Percentiles rank a stretch among this genome's conserved stretches.
phyloP scores from a whole-genome alignment of 1,139 yeast species.

The Kurtzmaniella quercitrusa region DNA sequence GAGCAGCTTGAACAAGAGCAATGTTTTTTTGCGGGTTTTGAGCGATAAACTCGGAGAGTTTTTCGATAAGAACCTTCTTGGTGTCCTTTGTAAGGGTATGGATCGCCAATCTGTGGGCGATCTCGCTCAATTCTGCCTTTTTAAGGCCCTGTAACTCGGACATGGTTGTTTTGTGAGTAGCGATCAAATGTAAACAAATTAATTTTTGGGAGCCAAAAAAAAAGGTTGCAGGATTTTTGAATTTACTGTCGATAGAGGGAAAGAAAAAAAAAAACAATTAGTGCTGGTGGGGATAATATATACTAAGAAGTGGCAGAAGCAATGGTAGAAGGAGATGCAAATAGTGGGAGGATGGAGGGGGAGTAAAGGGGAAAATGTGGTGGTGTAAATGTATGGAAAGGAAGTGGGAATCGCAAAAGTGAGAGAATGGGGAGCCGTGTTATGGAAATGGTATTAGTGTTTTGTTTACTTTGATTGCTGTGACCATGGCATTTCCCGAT shows the following conservation, averaged over 20 bases:
- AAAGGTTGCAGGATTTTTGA: not conserved
- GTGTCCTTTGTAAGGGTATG: constrained; percentile 36
- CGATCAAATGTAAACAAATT: constrained; percentile 4
- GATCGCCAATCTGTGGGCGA: constrained; percentile 33
- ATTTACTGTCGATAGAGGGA: not conserved
- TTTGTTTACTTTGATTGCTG: too few relatives aligned
- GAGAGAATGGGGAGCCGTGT: not conserved
- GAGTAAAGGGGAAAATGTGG: not conserved
- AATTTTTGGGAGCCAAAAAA: not conserved
- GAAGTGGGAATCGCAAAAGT: not conserved
- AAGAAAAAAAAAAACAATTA: not conserved
- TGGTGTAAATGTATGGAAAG: too few relatives aligned
- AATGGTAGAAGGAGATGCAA: not conserved
- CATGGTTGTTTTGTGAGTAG: constrained; percentile 13
- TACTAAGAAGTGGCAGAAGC: too few relatives aligned
- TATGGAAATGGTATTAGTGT: too few relatives aligned
- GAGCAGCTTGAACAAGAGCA: constrained; percentile 20
- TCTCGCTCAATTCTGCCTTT: constrained; percentile 37
- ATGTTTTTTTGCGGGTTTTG: constrained; percentile 36
- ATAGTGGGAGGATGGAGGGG: not conserved
- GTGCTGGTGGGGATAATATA: not conserved
- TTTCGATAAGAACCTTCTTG: constrained; percentile 39
- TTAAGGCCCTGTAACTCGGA: constrained; percentile 26
- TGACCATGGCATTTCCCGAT: too few relatives aligned
- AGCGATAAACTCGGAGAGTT: constrained; percentile 34